Base-by-base conservation (phyloP, 78 protist genomes). In the Thecamonas trahens region DNA sequence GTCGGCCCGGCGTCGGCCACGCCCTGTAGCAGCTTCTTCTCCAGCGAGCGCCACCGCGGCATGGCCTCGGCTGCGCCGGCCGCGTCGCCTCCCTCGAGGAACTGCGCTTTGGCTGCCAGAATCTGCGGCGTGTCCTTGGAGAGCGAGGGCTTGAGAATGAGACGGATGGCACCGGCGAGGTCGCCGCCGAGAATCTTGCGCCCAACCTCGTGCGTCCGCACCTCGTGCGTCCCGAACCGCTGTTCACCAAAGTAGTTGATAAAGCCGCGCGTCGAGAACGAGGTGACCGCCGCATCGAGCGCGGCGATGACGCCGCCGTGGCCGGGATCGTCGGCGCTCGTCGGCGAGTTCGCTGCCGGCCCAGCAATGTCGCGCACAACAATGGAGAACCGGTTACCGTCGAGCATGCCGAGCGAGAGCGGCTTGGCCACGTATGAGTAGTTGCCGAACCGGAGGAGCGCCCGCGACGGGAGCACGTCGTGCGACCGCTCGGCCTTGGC, bases 211-310 rank as follows among this genome's bases (percentile, higher is more conserved):
- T 45, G 11, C 32, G 61, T 37, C 37, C 73, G 77, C 15, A 70
- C 61, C 20, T 28, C 11, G 34, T 20, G 61, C 6, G 76, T 47
- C 2, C 88, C 85, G 38, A 83, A 83, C 15, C 88, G 76, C 65
- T 83, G 88, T 44, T 44, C 53, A 29, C 88, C 88, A 17, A 52
- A 83, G 49, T 76, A 77, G 67, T 82, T 82, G 65, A 67, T 9
- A 57, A 69, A 82, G 31, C 87, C 87, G 17, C 8, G 22, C 40
- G 1, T 15, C 35, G 1, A 7, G 32, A 74, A 44, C 15, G 40
- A 8, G 34, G 2, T 7, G 28, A 47, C 0, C 5, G 69, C 69
- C n/a, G 38, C 37, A 8, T 37, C 31, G 45, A 37, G 11, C n/a
- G 22, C 14, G 6, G 52, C n/a, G 52, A 3, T 8, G 52, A 54